Conservation (phyloP, 768 basidiomycete genomes). For the Boletus tylopilopsis region DNA sequence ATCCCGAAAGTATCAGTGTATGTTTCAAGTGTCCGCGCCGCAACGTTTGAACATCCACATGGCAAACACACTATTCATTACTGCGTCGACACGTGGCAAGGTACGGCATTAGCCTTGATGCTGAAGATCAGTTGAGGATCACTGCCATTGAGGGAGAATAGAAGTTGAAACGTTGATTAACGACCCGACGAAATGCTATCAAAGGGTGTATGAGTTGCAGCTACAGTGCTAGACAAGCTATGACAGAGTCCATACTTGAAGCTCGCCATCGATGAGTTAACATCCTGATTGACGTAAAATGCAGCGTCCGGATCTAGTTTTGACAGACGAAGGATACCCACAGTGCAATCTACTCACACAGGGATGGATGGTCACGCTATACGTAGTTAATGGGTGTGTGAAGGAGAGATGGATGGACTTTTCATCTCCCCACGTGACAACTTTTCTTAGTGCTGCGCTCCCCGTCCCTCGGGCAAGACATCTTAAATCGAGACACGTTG, state of each 20-base stretch:
- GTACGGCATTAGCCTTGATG: constrained; percentile 13
- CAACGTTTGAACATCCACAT: background rate
- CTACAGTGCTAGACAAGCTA: background rate
- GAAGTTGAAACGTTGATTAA: constrained; percentile 20
- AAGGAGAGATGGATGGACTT: background rate
- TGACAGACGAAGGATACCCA: constrained; percentile 4
- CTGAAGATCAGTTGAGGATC: constrained; percentile 31
- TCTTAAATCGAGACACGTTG: background rate
- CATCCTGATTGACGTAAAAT: constrained; percentile 19
- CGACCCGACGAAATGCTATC: constrained; percentile 8
- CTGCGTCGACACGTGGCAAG: constrained; percentile 9
- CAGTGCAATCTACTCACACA: constrained; percentile 3
- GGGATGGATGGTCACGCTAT: background rate
- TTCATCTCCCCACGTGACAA: background rate
- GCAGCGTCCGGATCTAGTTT: constrained; percentile 1
- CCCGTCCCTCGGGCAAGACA: background rate
- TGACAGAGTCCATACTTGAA: constrained; percentile 2
- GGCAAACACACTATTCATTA: constrained; percentile 1
- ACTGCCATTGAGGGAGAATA: constrained; percentile 21
- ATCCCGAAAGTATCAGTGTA: background rate
- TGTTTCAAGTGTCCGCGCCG: background rate
- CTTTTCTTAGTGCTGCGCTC: background rate
- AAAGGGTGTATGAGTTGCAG: constrained; percentile 1
- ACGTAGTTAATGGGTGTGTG: constrained; percentile 1
- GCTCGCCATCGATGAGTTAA: background rate